A percentile compares a stretch with the other conserved stretches of the same genome.
phyloP scores from a whole-genome alignment of 2,329 filamentous ascomycete genomes.

The Cercospora zeina region DNA sequence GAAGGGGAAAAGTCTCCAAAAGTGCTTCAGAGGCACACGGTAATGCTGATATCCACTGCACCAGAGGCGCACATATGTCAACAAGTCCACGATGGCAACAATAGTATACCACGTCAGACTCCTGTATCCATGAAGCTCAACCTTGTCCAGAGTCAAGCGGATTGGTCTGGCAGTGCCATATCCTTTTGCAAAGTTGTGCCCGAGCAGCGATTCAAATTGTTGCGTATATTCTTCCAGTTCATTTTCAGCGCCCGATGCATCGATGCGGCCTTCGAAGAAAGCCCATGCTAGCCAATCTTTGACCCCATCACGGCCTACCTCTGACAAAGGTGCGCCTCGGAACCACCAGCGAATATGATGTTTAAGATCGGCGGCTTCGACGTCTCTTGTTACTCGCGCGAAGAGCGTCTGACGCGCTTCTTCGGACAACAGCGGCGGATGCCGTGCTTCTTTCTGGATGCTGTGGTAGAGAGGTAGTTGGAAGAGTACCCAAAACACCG shows the following conservation, averaged over 20 bases:
- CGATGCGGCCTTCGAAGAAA: constrained; percentile 62
- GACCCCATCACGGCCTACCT: constrained; percentile 65
- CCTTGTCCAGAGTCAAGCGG: constrained; percentile 62
- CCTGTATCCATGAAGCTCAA: constrained; percentile 51
- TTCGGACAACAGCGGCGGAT: constrained; percentile 50
- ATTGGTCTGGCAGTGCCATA: constrained; percentile 58
- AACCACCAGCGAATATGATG: constrained; percentile 66
- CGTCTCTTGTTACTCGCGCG: constrained; percentile 55
- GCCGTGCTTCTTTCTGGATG: constrained; percentile 54
- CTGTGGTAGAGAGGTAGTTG: constrained; percentile 50
- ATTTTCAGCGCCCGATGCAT: constrained; percentile 56
- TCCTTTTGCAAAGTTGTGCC: constrained; percentile 53
- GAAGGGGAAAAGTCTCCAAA: constrained; percentile 51
- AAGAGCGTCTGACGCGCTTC: constrained; percentile 59
- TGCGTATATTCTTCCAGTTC: constrained; percentile 59
- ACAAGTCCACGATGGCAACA: constrained; percentile 24
- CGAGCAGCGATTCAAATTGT: constrained; percentile 55
- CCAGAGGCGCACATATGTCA: constrained; percentile 21
- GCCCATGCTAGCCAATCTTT: constrained; percentile 68
- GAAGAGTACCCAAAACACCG: constrained; percentile 19
- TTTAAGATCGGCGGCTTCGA: constrained; percentile 52
- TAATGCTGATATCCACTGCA: constrained; percentile 56
- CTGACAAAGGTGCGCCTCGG: constrained; percentile 56
- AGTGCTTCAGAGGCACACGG: constrained; percentile 46
- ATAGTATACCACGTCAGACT: constrained; percentile 26